Base-by-base conservation (phyloP, 345 rosid genomes). In the Mercurialis annua region DNA sequence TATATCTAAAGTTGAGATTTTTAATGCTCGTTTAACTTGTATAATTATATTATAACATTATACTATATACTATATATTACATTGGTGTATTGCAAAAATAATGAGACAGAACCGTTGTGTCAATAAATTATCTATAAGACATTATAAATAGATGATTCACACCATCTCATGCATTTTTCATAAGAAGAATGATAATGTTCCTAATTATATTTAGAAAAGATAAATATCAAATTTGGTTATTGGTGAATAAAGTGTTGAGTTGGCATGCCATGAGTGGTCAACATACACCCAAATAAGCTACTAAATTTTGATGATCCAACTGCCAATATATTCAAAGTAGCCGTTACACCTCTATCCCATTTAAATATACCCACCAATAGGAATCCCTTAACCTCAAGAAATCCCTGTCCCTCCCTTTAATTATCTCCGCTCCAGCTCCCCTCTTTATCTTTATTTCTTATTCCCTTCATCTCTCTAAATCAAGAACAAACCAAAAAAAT, bases 341-440 rank as follows among this genome's bases (percentile, higher is more conserved):
- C 98, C 96, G 98, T 89, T 87, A 64, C 76, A 76, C 79, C 87
- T 26, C 73, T 83, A 43, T 36, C 68, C 66, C 48, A 69, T 72
- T 77, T 71, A 77, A 78, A 76, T 65, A 76, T 65, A 53, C 64
- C 57, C 20, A 17, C 20, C 27, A 17, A 30, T 68, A 57, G 60
- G 17, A 42, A 52, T 15, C 59, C 33, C 42, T 63, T 55, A 38
- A 67, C 43, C 34, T 34, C 82, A 68, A 70, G 80, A 63, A 74
- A 74, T 71, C 86, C 77, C 78, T 76, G 83, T 43, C 69, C 68
- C 38, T 55, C 64, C 62, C 55, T 65, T 68, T 36, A 27, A 23
- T 40, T 43, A 23, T 56, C 77, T 61, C 75, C 65, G 58, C 58
- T 42, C 71, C 71, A 58, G 10, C 20, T 36, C 10, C 23, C 47